phyloP scores from a whole-genome alignment of 2,329 filamentous ascomycete species.

The Neurospora sp. region DNA sequence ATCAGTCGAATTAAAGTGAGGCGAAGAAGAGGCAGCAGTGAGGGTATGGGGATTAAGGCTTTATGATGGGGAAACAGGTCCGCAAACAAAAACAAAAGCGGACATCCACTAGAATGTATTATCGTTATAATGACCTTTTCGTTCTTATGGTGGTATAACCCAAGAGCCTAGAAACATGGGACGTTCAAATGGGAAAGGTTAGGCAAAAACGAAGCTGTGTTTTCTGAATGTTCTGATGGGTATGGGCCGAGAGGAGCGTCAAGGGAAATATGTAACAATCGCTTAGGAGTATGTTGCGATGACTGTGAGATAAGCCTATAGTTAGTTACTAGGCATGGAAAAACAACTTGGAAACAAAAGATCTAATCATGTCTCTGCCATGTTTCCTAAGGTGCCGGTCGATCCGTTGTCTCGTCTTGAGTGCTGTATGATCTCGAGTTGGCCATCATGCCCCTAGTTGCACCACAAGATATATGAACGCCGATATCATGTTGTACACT shows the following conservation, averaged over 20 bases:
- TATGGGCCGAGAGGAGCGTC: not conserved
- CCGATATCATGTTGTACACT: not conserved
- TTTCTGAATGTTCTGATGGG: not conserved
- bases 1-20: constrained; percentile 44
- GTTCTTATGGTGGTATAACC: not conserved
- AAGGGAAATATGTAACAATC: not conserved
- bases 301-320: not conserved
- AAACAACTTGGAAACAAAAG: not conserved
- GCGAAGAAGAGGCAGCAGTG: not conserved
- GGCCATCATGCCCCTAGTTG: not conserved
- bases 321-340: not conserved
- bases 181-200: not conserved
- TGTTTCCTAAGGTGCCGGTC: not conserved
- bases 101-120: not conserved
- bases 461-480: not conserved
- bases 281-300: not conserved
- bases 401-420: not conserved
- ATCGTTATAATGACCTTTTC: not conserved
- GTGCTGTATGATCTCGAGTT: not conserved
- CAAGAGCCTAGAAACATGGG: not conserved
- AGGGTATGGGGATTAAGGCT: not conserved
- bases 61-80: not conserved
- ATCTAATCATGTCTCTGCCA: not conserved
- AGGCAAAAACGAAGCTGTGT: not conserved
- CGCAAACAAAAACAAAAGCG: not conserved